Evolutionary conservation across 164 flowering plant species (phyloP).

Genomic region (Protea cynaroides): DNA sequence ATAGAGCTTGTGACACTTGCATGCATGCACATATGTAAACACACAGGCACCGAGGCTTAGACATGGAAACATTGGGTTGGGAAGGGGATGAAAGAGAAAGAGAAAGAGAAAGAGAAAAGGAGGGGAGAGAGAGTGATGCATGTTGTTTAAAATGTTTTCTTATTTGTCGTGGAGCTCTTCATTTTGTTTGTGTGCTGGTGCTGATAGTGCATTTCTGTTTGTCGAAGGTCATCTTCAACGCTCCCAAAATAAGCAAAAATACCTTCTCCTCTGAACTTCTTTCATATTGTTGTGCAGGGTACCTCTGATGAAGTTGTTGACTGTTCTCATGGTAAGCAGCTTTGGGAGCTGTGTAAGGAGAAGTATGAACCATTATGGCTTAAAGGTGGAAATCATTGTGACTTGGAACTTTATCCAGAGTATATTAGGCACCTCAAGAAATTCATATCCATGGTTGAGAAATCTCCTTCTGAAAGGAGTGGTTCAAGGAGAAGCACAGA

Average conservation of each 20-base stretch:
- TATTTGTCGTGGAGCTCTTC: neutral
- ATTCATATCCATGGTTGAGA: slow-evolving; percentile 65
- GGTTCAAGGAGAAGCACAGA: slow-evolving; percentile 53
- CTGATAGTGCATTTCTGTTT: neutral
- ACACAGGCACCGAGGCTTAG: too few species aligned
- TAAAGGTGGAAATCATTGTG: slow-evolving; percentile 85
- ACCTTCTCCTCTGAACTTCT: neutral
- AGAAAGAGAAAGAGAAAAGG: too few species aligned
- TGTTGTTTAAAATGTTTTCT: too few species aligned
- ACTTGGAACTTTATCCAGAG: slow-evolving; percentile 81
- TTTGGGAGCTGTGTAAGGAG: slow-evolving; percentile 87
- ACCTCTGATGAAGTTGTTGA: slow-evolving; percentile 91
- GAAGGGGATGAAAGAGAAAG: too few species aligned
- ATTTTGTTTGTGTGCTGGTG: neutral
- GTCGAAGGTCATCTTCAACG: neutral
- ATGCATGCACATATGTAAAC: too few species aligned
- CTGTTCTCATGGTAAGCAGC: slow-evolving; percentile 91
- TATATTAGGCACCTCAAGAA: slow-evolving; percentile 83
- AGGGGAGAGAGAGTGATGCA: too few species aligned
- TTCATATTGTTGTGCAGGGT: slow-evolving; percentile 44
- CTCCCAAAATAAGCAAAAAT: neutral
- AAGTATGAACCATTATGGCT: slow-evolving; percentile 93
- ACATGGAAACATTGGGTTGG: too few species aligned
- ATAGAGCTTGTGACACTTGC: too few species aligned
- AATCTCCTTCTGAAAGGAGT: slow-evolving; percentile 59